These are phyloP conservation scores for Coemansia sp. DNA, from an alignment of 192 early-diverging fungal genomes.

Conservation along the genomic window DNA sequence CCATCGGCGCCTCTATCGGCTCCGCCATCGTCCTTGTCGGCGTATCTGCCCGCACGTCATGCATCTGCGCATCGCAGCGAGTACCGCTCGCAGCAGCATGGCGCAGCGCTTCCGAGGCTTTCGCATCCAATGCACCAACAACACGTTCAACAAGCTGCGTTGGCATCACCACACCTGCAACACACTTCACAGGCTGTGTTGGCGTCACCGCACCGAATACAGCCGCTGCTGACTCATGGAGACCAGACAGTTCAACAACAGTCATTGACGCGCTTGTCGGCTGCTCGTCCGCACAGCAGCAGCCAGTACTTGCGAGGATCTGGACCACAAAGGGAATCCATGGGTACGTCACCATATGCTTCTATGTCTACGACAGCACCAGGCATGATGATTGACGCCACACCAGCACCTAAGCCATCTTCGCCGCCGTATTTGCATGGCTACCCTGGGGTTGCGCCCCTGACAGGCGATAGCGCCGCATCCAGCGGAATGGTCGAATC, in stretches of 20 bases:
- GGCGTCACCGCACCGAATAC: conserved; percentile 1
- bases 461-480: conserved; percentile 8
- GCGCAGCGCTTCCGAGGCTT: conserved; percentile 8
- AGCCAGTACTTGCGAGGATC: conserved; percentile 6
- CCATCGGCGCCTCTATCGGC: conserved; percentile 26
- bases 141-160: conserved; percentile 10
- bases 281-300: conserved; percentile 10
- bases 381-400: conserved; percentile 26
- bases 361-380: conserved; percentile 10
- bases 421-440: conserved; percentile 3
- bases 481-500: conserved; percentile 27
- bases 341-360: conserved; percentile 22
- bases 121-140: conserved; percentile 18
- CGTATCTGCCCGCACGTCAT: conserved; percentile 16
- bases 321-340: background rate
- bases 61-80: conserved; percentile 11
- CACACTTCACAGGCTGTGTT: background rate
- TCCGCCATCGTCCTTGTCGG: conserved; percentile 14
- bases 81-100: conserved; percentile 14
- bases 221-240: conserved; percentile 4
- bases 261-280: conserved; percentile 18
- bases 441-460: conserved; percentile 9
- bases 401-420: conserved; percentile 25
- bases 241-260: conserved; percentile 16
- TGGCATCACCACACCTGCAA: conserved; percentile 14